phyloP scores from a whole-genome alignment of 2,329 filamentous ascomycete species.

The Diplocarpon rosae region DNA sequence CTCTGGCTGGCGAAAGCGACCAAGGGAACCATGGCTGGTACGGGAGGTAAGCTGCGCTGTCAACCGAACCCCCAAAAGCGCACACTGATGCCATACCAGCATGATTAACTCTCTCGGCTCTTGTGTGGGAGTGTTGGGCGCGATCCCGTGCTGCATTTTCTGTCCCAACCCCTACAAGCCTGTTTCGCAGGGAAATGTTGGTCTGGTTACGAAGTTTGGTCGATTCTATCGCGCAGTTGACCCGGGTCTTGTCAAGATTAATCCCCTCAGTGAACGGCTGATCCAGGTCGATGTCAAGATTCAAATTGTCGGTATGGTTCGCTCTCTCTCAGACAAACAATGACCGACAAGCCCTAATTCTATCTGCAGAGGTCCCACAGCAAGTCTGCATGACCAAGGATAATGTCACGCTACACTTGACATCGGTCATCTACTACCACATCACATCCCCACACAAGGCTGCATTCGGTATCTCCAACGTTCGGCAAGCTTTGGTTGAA shows the following conservation, averaged over 20 bases:
- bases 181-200: slow-evolving; percentile 86
- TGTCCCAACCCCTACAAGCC: slow-evolving; percentile 95
- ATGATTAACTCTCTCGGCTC: slow-evolving; percentile 59
- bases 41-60: slow-evolving; percentile 51
- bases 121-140: slow-evolving; percentile 67
- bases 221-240: slow-evolving; percentile 92
- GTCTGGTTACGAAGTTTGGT: slow-evolving; percentile 91
- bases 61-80: not conserved
- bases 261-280: slow-evolving; percentile 82
- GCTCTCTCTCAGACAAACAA: not conserved
- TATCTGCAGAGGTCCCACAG: slow-evolving; percentile 63
- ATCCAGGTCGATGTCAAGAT: slow-evolving; percentile 98
- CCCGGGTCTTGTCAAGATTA: slow-evolving; percentile 93
- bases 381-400: slow-evolving; percentile 99
- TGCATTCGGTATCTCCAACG: slow-evolving; percentile 90
- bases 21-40: slow-evolving; percentile 81
- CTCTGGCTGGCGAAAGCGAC: slow-evolving; percentile 48
- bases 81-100: slow-evolving; percentile 28
- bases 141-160: slow-evolving; percentile 80
- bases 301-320: slow-evolving; percentile 63
- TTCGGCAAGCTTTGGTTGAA: slow-evolving; percentile 92
- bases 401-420: slow-evolving; percentile 89
- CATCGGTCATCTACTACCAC: slow-evolving; percentile 98
- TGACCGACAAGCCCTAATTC: slow-evolving; percentile 2
- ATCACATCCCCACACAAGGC: slow-evolving; percentile 92